phyloP scores from a whole-genome alignment of 805 yeast species.

The Metschnikowia dekortorum region DNA sequence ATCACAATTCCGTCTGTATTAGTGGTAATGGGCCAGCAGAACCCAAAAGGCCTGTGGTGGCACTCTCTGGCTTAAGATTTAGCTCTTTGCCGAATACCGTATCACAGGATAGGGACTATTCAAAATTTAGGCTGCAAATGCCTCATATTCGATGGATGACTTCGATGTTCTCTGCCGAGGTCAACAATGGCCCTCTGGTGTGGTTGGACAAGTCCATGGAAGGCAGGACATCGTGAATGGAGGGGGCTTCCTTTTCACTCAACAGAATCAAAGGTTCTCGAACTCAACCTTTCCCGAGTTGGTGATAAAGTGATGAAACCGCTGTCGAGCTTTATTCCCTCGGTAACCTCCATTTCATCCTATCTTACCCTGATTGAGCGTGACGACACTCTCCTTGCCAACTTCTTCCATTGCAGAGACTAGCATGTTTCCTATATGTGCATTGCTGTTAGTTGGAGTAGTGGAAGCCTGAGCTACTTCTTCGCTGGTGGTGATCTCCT shows the following conservation, averaged over 20 bases:
- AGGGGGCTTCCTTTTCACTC: constrained; percentile 87
- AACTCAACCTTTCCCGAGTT: constrained; percentile 92
- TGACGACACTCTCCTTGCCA: constrained; percentile 98
- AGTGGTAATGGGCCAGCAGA: constrained; percentile 84
- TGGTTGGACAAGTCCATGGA: constrained; percentile 91
- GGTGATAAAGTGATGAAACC: constrained; percentile 96
- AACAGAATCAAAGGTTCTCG: constrained; percentile 87
- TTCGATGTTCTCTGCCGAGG: constrained; percentile 92
- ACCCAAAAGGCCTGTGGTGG: constrained; percentile 85
- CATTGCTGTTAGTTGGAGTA: constrained; percentile 94
- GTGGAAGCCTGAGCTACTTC: constrained; percentile 98
- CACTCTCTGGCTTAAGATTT: constrained; percentile 92
- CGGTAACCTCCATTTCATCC: constrained; percentile 92
- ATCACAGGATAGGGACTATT: constrained; percentile 93
- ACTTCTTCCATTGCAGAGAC: constrained; percentile 98
- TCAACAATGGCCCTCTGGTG: constrained; percentile 85
- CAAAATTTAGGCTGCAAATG: constrained; percentile 94
- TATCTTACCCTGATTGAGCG: constrained; percentile 96
- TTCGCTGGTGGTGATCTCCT: constrained; percentile 87
- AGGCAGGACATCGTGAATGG: constrained; percentile 88
- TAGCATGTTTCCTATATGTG: constrained; percentile 83
- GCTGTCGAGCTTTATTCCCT: constrained; percentile 98
- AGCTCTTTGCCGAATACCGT: constrained; percentile 88
- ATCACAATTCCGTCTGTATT: constrained; percentile 95
- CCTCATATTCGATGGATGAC: constrained; percentile 59